Percentiles rank a stretch among this genome's conserved stretches.
phyloP scores from a whole-genome alignment of 2,329 filamentous ascomycete species.

The Diplodia scrobiculata region DNA sequence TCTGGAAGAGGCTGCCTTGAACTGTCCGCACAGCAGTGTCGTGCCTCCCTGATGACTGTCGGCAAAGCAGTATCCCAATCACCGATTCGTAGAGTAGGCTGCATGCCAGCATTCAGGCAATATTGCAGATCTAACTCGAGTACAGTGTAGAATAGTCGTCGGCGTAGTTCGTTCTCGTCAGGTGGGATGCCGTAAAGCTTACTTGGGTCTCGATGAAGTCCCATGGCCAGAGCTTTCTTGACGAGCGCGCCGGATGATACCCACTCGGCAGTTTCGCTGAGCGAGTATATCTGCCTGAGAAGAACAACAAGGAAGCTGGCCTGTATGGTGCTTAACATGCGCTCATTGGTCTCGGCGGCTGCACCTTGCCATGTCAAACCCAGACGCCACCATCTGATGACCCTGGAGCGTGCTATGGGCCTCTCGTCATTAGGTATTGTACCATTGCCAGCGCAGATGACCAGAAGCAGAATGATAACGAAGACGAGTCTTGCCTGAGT shows the following conservation, averaged over 20 bases:
- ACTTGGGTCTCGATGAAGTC: constrained; percentile 47
- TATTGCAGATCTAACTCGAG: constrained; percentile 47
- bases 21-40: not conserved
- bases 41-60: not conserved
- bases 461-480: constrained; percentile 2
- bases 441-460: constrained; percentile 12
- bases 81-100: constrained; percentile 1
- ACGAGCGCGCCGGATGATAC: constrained; percentile 42
- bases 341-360: constrained; percentile 15
- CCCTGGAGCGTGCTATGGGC: constrained; percentile 7
- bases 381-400: constrained; percentile 18
- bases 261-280: constrained; percentile 9
- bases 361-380: constrained; percentile 20
- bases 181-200: constrained; percentile 42
- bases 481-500: constrained; percentile 27
- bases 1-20: not conserved
- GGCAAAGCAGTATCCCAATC: constrained; percentile 19
- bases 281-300: not conserved
- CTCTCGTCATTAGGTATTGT: constrained; percentile 4
- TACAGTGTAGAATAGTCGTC: constrained; percentile 51
- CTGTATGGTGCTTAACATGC: constrained; percentile 12
- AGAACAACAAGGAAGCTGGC: constrained; percentile 1
- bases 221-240: constrained; percentile 48
- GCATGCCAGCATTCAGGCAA: constrained; percentile 34
- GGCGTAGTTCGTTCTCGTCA: constrained; percentile 48